Evolutionary conservation across 768 basidiomycete species (phyloP).

Genomic region (Boletus subcaerulescens): DNA sequence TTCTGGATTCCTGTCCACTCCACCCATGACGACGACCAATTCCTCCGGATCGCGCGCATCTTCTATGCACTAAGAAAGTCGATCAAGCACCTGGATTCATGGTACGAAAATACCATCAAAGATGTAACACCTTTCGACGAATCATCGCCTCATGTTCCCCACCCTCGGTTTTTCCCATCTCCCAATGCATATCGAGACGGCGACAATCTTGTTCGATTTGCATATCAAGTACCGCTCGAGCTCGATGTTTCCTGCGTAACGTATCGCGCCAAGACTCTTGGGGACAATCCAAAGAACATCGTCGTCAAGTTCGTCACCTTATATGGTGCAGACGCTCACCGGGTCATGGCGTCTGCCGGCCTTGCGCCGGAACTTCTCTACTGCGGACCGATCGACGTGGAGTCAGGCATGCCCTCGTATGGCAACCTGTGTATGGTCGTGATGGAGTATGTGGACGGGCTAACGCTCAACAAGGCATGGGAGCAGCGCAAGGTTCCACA

Average conservation of each 20-base stretch:
- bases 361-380: slow-evolving; percentile 35
- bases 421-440: slow-evolving; percentile 33
- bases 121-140: too few species aligned
- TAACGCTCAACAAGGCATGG: background rate
- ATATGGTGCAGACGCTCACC: slow-evolving; percentile 35
- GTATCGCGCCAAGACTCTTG: slow-evolving; percentile 19
- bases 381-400: slow-evolving; percentile 20
- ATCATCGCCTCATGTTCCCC: background rate
- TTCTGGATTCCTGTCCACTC: too few species aligned
- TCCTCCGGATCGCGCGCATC: too few species aligned
- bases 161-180: slow-evolving; percentile 23
- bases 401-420: slow-evolving; percentile 7
- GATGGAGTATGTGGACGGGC: slow-evolving; percentile 36
- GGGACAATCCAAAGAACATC: slow-evolving; percentile 8
- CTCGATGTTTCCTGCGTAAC: slow-evolving; percentile 17
- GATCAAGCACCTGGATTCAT: too few species aligned
- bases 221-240: slow-evolving; percentile 22
- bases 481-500: background rate
- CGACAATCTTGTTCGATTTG: slow-evolving; percentile 8
- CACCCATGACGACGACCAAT: too few species aligned
- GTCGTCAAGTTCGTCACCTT: slow-evolving; percentile 39
- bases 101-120: too few species aligned
- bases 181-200: background rate
- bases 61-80: too few species aligned
- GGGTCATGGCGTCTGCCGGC: slow-evolving; percentile 25